Percentiles rank a stretch among this genome's conserved stretches.
phyloP scores from a whole-genome alignment of 2,329 filamentous ascomycete genomes.

The Mycocentrospora acerina region DNA sequence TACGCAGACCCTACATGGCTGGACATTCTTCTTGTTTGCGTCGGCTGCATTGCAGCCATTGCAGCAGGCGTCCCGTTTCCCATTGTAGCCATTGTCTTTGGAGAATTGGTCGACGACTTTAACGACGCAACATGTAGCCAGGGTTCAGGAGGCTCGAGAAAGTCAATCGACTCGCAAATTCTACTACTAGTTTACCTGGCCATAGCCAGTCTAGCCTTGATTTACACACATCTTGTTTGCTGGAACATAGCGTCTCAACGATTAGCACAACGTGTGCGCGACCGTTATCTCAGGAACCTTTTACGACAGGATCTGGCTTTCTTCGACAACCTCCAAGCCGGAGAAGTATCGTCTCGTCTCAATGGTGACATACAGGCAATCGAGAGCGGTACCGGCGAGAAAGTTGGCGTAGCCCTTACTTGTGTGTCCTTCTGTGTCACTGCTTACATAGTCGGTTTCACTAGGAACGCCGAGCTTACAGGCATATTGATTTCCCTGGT shows the following conservation, averaged over 20 bases:
- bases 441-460: constrained; percentile 67
- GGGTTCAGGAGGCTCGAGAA: no score
- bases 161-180: constrained; percentile 59
- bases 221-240: constrained; percentile 65
- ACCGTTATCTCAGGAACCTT: constrained; percentile 60
- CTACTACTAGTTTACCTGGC: constrained; percentile 64
- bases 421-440: constrained; percentile 67
- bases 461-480: constrained; percentile 63
- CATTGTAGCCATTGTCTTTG: constrained; percentile 65
- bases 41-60: constrained; percentile 51
- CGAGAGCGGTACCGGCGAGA: constrained; percentile 69
- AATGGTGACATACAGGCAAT: constrained; percentile 67
- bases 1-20: constrained; percentile 42
- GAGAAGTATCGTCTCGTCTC: constrained; percentile 64
- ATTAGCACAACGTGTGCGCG: constrained; percentile 63
- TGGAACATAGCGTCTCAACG: constrained; percentile 67
- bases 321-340: constrained; percentile 64
- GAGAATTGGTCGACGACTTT: constrained; percentile 63
- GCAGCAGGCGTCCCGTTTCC: constrained; percentile 65
- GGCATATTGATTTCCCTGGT: constrained; percentile 65
- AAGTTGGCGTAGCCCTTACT: constrained; percentile 66
- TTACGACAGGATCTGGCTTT: constrained; percentile 64
- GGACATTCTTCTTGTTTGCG: constrained; percentile 35
- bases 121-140: constrained; percentile 58
- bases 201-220: constrained; percentile 62